Evolutionary conservation across 805 yeast genomes (phyloP).

Genomic region (Nakazawaea wickerhamii): DNA sequence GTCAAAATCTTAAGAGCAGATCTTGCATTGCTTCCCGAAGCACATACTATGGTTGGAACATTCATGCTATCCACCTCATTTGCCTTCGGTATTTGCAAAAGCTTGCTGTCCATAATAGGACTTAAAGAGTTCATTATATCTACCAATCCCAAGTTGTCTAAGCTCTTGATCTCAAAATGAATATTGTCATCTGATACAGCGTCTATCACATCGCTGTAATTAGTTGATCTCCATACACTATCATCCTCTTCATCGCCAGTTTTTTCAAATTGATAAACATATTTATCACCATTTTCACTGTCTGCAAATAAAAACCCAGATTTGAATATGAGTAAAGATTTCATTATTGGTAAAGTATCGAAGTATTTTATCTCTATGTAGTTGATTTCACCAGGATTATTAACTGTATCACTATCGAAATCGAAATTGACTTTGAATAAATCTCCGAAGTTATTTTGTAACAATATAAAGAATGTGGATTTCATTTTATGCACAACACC

Average conservation of each 20-base stretch:
- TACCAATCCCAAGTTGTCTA: conserved; percentile 55
- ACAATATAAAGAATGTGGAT: conserved; percentile 54
- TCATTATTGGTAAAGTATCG: conserved; percentile 65
- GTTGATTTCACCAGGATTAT: conserved; percentile 30
- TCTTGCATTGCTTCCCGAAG: conserved; percentile 38
- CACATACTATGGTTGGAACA: conserved; percentile 35
- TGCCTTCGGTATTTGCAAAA: conserved; percentile 24
- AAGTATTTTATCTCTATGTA: conserved; percentile 57
- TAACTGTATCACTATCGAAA: conserved; percentile 34
- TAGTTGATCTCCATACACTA: conserved; percentile 26
- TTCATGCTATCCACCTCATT: conserved; percentile 23
- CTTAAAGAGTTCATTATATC: conserved; percentile 43
- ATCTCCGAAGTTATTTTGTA: conserved; percentile 74
- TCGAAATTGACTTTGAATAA: conserved; percentile 60
- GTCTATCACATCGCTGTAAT: conserved; percentile 30
- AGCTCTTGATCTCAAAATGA: conserved; percentile 27
- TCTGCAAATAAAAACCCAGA: conserved; percentile 75
- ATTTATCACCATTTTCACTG: conserved; percentile 55
- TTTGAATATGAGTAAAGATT: conserved; percentile 53
- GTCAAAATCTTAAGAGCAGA: conserved; percentile 43
- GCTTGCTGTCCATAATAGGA: conserved; percentile 44
- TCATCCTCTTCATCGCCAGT: conserved; percentile 52
- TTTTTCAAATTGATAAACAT: conserved; percentile 72
- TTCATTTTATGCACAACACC: conserved; percentile 66
- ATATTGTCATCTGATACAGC: conserved; percentile 11